Conservation (phyloP, 2,329 filamentous ascomycete genomes). For the Scytalidium lignicola region DNA sequence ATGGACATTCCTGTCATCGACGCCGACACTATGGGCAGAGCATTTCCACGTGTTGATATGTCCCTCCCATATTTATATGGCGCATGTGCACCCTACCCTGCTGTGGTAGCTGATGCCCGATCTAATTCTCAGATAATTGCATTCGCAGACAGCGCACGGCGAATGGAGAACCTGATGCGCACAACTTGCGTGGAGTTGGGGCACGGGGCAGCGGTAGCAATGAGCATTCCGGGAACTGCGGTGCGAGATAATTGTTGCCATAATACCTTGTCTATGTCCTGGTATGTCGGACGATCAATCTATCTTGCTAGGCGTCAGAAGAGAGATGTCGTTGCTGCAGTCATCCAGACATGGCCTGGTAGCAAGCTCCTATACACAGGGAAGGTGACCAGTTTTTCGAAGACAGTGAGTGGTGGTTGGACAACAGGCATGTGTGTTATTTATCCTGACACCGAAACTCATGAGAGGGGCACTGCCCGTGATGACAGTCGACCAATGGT, state of each 20-base stretch:
- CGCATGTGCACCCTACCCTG: too few species aligned
- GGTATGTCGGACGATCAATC: constrained; percentile 30
- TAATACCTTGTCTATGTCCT: constrained; percentile 30
- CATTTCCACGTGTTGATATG: constrained; percentile 29
- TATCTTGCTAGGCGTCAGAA: constrained; percentile 26
- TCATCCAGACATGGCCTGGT: too few species aligned
- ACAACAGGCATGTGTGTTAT: too few species aligned
- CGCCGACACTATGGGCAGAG: constrained; percentile 40
- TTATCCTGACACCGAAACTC: too few species aligned
- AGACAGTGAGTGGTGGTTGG: too few species aligned
- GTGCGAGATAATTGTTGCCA: constrained; percentile 30
- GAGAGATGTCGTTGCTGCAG: constrained; percentile 23
- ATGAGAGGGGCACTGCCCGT: too few species aligned
- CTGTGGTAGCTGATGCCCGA: too few species aligned
- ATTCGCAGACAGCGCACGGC: too few species aligned
- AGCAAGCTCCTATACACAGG: constrained; percentile 32
- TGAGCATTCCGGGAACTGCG: constrained; percentile 28
- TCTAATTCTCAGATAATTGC: too few species aligned
- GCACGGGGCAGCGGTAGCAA: constrained; percentile 31
- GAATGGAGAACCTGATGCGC: constrained; percentile 31
- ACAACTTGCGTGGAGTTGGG: constrained; percentile 34
- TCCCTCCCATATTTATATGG: too few species aligned
- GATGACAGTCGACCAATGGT: too few species aligned
- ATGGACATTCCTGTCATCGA: constrained; percentile 35
- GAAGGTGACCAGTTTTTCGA: constrained; percentile 9